These are phyloP conservation scores for Delitschia confertaspora DNA, from an alignment of 495 filamentous ascomycete genomes.

Conservation along the genomic window DNA sequence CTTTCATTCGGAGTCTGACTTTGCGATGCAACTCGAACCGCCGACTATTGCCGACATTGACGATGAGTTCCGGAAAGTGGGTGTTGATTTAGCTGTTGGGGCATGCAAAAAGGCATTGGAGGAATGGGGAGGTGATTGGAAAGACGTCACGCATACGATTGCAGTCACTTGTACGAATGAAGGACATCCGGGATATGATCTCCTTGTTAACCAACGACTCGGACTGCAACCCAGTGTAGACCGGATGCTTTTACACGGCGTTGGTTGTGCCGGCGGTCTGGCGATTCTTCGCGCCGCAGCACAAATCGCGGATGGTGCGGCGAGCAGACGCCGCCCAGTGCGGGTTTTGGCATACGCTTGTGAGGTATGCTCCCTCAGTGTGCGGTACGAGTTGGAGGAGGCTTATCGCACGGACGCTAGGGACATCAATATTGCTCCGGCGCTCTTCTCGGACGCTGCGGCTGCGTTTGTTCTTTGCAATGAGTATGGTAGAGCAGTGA, in stretches of 20 bases:
- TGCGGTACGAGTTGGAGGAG: conserved; percentile 52
- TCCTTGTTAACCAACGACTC: conserved; percentile 49
- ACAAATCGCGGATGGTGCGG: conserved; percentile 51
- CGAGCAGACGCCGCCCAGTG: conserved; percentile 39
- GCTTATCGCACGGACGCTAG: conserved; percentile 43
- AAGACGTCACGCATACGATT: conserved; percentile 55
- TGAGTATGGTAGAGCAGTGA: conserved; percentile 28
- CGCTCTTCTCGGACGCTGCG: conserved; percentile 57
- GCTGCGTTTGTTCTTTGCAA: conserved; percentile 53
- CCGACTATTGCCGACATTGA: conserved; percentile 50
- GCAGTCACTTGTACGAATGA: conserved; percentile 59
- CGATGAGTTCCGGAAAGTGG: conserved; percentile 46
- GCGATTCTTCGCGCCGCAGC: conserved; percentile 47
- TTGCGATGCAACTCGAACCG: conserved; percentile 18
- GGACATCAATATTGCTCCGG: conserved; percentile 50
- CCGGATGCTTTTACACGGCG: conserved; percentile 52
- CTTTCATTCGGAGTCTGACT: not conserved
- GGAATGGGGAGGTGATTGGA: conserved; percentile 42
- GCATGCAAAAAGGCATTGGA: conserved; percentile 52
- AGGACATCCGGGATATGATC: conserved; percentile 62
- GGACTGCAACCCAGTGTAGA: conserved; percentile 44
- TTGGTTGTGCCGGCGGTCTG: conserved; percentile 54
- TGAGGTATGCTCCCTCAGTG: conserved; percentile 50
- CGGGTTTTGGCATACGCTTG: conserved; percentile 51
- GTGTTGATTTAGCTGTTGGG: conserved; percentile 48